Conservation (phyloP, 129 eudicot species). For the Gnaphalium uliginosum region DNA sequence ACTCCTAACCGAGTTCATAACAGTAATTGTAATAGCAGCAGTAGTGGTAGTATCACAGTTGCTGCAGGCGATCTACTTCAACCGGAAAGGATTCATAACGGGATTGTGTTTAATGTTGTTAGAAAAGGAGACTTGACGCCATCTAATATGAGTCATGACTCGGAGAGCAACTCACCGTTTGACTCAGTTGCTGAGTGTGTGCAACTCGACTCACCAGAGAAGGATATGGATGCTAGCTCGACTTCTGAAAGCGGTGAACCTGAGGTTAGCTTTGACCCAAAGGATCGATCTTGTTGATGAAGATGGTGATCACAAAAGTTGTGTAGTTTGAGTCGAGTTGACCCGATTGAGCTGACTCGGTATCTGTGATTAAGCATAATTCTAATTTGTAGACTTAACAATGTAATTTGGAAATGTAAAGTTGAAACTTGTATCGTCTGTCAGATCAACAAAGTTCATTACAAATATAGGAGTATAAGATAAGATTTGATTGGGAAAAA, state of each 20-base stretch:
- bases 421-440: not conserved
- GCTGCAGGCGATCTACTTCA: constrained; percentile 81
- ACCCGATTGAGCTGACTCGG: constrained; percentile 25
- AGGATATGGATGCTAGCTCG: constrained; percentile 69
- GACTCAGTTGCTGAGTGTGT: constrained; percentile 69
- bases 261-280: not conserved
- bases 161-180: constrained; percentile 46
- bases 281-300: constrained; percentile 20
- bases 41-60: constrained; percentile 65
- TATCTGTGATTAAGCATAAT: not conserved
- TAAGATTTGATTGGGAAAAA: not conserved
- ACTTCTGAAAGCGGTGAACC: constrained; percentile 45
- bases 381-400: not conserved
- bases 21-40: constrained; percentile 14
- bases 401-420: constrained; percentile 7
- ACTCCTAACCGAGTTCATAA: constrained; percentile 17
- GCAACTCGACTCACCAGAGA: constrained; percentile 66
- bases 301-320: constrained; percentile 3
- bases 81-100: constrained; percentile 66
- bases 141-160: constrained; percentile 62
- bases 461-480: not conserved
- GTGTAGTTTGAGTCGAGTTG: constrained; percentile 17
- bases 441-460: not conserved
- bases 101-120: constrained; percentile 82
- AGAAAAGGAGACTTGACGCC: constrained; percentile 66